These are phyloP conservation scores for Gentiana dahurica DNA, from an alignment of 257 asterid species.

Conservation along the genomic window DNA sequence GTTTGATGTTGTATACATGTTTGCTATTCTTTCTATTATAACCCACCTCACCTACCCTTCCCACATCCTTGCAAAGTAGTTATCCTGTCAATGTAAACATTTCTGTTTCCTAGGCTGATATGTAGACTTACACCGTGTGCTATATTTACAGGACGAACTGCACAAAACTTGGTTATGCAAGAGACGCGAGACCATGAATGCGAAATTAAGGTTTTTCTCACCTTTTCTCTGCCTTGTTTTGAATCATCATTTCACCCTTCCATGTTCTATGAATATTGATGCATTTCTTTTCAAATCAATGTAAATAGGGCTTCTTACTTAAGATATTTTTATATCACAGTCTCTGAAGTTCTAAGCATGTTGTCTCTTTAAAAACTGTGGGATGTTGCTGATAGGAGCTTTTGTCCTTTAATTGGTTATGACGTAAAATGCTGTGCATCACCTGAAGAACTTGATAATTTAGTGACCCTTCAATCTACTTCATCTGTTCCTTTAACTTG, in stretches of 20 bases:
- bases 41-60: no score
- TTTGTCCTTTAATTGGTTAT: no score
- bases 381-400: no score
- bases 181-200: conserved; percentile 98
- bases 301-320: not conserved
- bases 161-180: conserved; percentile 96
- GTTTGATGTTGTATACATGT: no score
- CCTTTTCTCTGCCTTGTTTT: conserved; percentile 13
- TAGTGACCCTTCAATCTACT: no score
- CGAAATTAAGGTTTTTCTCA: conserved; percentile 73
- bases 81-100: no score
- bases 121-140: conserved; percentile 7
- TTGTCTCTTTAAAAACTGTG: not conserved
- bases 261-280: not conserved
- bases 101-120: not conserved
- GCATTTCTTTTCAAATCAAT: not conserved
- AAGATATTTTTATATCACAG: not conserved
- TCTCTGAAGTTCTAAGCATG: not conserved
- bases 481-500: no score
- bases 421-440: no score
- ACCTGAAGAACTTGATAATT: no score
- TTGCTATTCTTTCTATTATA: no score
- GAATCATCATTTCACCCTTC: not conserved
- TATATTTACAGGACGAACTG: conserved; percentile 65
- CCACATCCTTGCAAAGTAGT: no score